Conservation (phyloP, 2,329 filamentous ascomycete species). For the Tricladium varicosporioides region DNA sequence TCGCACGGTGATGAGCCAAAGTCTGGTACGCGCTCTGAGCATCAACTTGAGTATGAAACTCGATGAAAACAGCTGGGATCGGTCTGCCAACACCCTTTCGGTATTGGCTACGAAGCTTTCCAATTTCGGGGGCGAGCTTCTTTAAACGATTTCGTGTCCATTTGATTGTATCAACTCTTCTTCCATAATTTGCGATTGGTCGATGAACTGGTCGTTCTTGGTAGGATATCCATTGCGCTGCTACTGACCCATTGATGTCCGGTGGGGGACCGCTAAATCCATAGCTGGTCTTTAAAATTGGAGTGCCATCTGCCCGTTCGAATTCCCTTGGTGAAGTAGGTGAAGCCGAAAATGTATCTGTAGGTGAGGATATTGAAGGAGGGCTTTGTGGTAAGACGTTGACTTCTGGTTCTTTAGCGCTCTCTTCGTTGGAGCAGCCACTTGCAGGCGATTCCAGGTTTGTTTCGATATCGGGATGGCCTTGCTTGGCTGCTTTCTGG, state of each 20-base stretch:
- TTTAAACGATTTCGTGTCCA: slow-evolving; percentile 36
- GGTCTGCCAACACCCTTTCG: slow-evolving; percentile 49
- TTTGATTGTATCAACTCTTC: slow-evolving; percentile 38
- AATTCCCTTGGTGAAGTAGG: slow-evolving; percentile 14
- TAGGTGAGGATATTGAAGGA: slow-evolving; percentile 1
- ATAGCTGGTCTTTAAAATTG: slow-evolving; percentile 18
- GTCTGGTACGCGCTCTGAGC: slow-evolving; percentile 65
- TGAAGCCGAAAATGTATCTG: background rate
- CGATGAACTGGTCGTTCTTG: slow-evolving; percentile 33
- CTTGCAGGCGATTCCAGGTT: slow-evolving; percentile 6
- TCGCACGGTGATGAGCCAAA: slow-evolving; percentile 59
- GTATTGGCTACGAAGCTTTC: slow-evolving; percentile 32
- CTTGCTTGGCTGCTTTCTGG: slow-evolving; percentile 51
- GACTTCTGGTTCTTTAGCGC: slow-evolving; percentile 9
- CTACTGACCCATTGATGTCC: slow-evolving; percentile 37
- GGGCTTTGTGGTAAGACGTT: slow-evolving; percentile 1
- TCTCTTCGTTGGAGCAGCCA: background rate
- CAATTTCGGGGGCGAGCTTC: slow-evolving; percentile 32
- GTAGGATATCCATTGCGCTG: slow-evolving; percentile 36
- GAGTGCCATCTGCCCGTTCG: slow-evolving; percentile 16
- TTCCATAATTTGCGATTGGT: slow-evolving; percentile 36
- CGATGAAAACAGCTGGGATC: slow-evolving; percentile 63
- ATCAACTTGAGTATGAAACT: slow-evolving; percentile 59
- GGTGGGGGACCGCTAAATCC: slow-evolving; percentile 21
- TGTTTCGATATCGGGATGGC: slow-evolving; percentile 37